These are phyloP conservation scores for Jamesozyma jinghongensis DNA, from an alignment of 805 yeast species.

Conservation along the genomic window DNA sequence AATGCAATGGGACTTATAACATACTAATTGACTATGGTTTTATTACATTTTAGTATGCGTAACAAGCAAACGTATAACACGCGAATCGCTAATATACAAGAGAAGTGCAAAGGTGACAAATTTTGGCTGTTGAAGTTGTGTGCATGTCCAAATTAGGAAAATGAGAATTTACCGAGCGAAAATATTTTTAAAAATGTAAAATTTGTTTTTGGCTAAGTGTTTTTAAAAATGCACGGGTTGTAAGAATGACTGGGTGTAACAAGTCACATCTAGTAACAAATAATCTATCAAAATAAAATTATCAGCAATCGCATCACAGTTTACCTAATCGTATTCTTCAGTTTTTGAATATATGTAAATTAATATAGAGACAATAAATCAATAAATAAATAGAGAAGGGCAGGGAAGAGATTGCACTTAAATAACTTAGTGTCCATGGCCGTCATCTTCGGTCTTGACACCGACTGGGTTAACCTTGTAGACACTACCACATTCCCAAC, in stretches of 20 bases:
- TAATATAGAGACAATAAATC: neutral
- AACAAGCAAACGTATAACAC: too few relatives aligned
- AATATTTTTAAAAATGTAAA: neutral
- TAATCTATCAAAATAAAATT: too few relatives aligned
- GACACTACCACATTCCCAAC: slow-evolving; percentile 98
- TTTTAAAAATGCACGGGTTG: too few relatives aligned
- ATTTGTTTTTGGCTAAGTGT: too few relatives aligned
- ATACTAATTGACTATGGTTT: slow-evolving; percentile 13
- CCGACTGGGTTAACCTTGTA: slow-evolving; percentile 85
- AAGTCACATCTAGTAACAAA: too few relatives aligned
- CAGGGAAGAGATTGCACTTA: neutral
- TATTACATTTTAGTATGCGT: neutral
- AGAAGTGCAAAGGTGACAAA: neutral
- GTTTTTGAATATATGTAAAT: neutral
- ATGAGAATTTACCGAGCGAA: neutral
- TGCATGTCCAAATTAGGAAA: neutral
- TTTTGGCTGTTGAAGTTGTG: too few relatives aligned
- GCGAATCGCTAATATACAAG: too few relatives aligned
- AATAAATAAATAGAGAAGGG: neutral
- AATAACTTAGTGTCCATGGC: slow-evolving; percentile 16
- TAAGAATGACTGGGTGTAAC: too few relatives aligned
- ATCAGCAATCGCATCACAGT: too few relatives aligned
- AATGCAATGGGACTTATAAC: neutral
- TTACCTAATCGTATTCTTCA: too few relatives aligned
- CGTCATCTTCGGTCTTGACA: slow-evolving; percentile 50